These are phyloP conservation scores for Vanrija humicola DNA, from an alignment of 1,284 basidiomycete species.

Conservation along the genomic window DNA sequence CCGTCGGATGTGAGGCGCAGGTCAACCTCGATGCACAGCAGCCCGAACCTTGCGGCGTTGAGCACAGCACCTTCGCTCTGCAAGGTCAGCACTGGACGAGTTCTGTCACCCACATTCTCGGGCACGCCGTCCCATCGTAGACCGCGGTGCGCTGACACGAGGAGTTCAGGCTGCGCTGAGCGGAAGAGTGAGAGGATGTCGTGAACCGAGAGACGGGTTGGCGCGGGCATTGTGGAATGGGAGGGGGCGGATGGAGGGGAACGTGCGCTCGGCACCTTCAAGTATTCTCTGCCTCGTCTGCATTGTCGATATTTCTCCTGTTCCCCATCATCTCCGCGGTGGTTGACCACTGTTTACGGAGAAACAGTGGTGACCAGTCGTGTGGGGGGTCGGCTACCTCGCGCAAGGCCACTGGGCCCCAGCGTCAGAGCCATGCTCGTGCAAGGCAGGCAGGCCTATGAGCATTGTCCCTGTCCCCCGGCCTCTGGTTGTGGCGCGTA, in stretches of 20 bases:
- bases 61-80: not conserved
- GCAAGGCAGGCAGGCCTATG: too few relatives aligned
- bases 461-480: too few relatives aligned
- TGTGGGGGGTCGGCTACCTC: too few relatives aligned
- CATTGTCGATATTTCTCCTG: not conserved
- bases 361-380: too few relatives aligned
- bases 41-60: not conserved
- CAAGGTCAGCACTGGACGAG: not conserved
- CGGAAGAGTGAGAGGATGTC: not conserved
- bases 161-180: not conserved
- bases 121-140: slow-evolving; percentile 4
- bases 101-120: not conserved
- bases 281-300: not conserved
- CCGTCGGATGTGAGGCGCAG: slow-evolving; percentile 1
- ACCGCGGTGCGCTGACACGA: slow-evolving; percentile 2
- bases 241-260: not conserved
- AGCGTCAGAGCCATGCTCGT: too few relatives aligned
- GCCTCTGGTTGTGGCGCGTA: too few relatives aligned
- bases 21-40: slow-evolving; percentile 3
- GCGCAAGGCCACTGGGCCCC: too few relatives aligned
- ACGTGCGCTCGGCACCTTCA: too few relatives aligned
- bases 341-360: too few relatives aligned
- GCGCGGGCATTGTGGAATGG: not conserved
- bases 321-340: too few relatives aligned
- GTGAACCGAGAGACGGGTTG: not conserved